These are phyloP conservation scores for Plasmodium berghei DNA, from an alignment of 169 alveolate species.

Conservation along the genomic window DNA sequence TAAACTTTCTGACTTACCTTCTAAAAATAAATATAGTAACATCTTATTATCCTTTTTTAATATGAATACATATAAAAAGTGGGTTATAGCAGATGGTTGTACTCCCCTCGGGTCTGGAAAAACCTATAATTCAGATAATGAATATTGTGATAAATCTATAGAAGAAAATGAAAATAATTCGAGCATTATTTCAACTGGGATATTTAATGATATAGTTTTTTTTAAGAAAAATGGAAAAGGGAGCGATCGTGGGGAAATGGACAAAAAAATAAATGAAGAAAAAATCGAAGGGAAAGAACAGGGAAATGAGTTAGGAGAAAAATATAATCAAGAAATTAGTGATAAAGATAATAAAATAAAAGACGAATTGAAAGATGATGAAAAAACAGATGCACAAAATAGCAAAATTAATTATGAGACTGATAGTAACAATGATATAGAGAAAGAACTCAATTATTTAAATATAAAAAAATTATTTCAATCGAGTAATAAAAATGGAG, in stretches of 20 bases:
- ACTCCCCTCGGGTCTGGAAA: neutral
- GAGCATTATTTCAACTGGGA: conserved; percentile 20
- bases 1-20: neutral
- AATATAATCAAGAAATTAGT: neutral
- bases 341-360: neutral
- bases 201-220: conserved; percentile 61
- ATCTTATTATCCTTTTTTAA: conserved; percentile 36
- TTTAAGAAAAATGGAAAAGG: conserved; percentile 14
- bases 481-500: too few relatives aligned
- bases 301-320: neutral
- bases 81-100: neutral
- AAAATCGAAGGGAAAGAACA: neutral
- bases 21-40: conserved; percentile 16
- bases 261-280: neutral
- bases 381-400: neutral
- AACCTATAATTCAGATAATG: neutral
- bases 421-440: neutral
- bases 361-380: neutral
- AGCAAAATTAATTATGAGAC: neutral
- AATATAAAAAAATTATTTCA: too few relatives aligned
- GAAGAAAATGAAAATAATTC: neutral
- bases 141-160: neutral
- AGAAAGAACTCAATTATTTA: too few relatives aligned
- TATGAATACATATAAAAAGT: conserved; percentile 32
- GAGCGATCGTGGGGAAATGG: neutral